A percentile compares a stretch with the other conserved stretches of the same genome.
Evolutionary conservation across 2,329 filamentous ascomycete genomes (phyloP).

Genomic region (Lanzia echinophila): DNA sequence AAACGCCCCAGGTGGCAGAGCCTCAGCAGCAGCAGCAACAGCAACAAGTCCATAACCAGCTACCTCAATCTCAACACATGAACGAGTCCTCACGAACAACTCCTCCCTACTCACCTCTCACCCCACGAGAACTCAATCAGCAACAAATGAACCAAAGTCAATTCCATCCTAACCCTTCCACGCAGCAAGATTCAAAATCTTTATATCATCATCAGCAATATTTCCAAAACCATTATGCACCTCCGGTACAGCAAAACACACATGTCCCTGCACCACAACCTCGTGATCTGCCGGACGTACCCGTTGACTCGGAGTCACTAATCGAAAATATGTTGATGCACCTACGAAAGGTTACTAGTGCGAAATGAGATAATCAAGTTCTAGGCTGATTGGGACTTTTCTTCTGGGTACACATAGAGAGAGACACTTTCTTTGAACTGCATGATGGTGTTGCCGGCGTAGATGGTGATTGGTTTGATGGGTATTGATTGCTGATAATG

Average conservation of each 20-base stretch:
- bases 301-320: constrained; percentile 32
- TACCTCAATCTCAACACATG: not conserved
- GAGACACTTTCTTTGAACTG: not conserved
- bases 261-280: constrained; percentile 2
- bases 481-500: too few species aligned
- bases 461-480: too few species aligned
- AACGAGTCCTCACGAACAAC: not conserved
- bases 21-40: not conserved
- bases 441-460: not conserved
- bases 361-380: not conserved
- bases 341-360: constrained; percentile 32
- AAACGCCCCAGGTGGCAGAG: not conserved
- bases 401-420: not conserved
- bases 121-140: not conserved
- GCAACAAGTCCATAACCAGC: not conserved
- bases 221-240: constrained; percentile 11
- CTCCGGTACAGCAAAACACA: not conserved
- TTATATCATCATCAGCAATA: constrained; percentile 24
- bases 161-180: not conserved
- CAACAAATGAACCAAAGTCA: constrained; percentile 8
- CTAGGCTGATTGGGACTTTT: not conserved
- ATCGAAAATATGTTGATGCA: constrained; percentile 49
- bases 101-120: constrained; percentile 9
- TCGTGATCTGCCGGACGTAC: constrained; percentile 28
- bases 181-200: constrained; percentile 12